These are phyloP conservation scores for Seiridium unicorne DNA, from an alignment of 2,329 filamentous ascomycete species.

Conservation along the genomic window DNA sequence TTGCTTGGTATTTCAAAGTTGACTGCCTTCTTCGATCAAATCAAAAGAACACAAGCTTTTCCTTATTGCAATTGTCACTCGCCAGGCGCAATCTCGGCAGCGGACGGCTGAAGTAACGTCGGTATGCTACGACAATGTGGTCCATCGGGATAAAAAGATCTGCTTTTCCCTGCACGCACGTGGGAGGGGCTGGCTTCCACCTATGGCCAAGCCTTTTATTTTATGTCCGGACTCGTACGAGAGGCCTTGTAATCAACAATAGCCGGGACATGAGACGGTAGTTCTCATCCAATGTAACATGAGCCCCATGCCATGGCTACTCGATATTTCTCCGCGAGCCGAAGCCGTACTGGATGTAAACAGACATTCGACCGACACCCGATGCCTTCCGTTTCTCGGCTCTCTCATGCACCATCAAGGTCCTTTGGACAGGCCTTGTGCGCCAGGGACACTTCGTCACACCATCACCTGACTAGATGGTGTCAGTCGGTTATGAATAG, in stretches of 20 bases:
- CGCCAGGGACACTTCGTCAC: neutral
- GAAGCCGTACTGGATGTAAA: no score
- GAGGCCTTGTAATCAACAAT: neutral
- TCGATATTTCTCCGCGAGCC: no score
- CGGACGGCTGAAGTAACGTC: neutral
- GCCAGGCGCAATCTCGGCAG: neutral
- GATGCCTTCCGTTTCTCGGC: neutral
- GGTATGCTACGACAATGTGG: neutral
- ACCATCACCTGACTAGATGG: neutral
- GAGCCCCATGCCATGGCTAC: neutral
- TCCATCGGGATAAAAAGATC: neutral
- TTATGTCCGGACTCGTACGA: conserved; percentile 1
- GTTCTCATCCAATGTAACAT: neutral
- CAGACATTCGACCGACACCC: neutral
- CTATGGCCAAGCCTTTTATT: neutral
- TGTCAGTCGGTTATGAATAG: neutral
- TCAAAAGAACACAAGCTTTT: neutral
- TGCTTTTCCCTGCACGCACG: neutral
- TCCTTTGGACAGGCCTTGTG: neutral
- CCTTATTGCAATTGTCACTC: neutral
- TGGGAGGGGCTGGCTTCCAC: neutral
- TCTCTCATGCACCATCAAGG: neutral
- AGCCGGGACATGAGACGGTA: neutral
- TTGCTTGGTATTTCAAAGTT: neutral
- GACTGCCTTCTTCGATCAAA: neutral